Evolutionary conservation across 441 rosid genomes (phyloP).

Genomic region (Pelargonium fulgidum): DNA sequence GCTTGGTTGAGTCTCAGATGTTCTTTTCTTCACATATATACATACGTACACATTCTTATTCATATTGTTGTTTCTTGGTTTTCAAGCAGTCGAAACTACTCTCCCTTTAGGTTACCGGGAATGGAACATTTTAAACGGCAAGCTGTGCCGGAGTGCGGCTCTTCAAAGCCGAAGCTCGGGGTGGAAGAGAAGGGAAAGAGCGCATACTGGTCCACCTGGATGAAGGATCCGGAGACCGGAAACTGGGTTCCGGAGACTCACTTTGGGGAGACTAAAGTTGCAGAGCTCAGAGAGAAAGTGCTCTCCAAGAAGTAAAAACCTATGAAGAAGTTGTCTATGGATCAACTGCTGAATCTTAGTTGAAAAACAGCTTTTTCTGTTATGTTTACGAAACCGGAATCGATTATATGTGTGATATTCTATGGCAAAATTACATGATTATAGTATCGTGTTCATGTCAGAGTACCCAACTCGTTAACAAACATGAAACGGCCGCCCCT

Average conservation of each 20-base stretch:
- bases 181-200: background rate
- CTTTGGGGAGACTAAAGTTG: conserved; percentile 32
- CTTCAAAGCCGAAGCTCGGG: background rate
- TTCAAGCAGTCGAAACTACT: no score
- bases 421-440: background rate
- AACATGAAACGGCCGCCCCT: no score
- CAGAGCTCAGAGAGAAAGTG: conserved; percentile 33
- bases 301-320: conserved; percentile 23
- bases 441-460: background rate
- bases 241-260: conserved; percentile 52
- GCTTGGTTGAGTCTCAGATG: no score
- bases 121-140: no score
- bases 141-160: background rate
- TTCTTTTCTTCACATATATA: no score
- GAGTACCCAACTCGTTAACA: no score
- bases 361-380: background rate
- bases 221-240: conserved; percentile 55
- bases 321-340: background rate
- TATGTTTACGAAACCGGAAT: background rate
- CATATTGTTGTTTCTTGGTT: no score
- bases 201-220: conserved; percentile 23
- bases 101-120: no score
- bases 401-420: no score
- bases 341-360: conserved; percentile 6
- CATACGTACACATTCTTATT: no score